phyloP scores from a whole-genome alignment of 2,329 filamentous ascomycete genomes.

The Talaromyces sp. region DNA sequence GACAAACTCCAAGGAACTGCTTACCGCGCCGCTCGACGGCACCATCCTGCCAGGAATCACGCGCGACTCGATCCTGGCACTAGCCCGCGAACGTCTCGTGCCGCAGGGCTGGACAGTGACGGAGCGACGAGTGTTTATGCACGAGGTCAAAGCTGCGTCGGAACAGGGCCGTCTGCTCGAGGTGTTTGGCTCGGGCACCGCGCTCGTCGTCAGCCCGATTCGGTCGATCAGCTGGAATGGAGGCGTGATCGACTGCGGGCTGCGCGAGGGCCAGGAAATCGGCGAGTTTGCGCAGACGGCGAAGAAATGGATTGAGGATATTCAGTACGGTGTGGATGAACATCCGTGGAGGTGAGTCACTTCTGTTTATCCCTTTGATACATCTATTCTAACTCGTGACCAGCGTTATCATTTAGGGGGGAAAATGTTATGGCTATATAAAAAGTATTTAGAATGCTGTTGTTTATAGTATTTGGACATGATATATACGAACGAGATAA shows the following conservation, averaged over 20 bases:
- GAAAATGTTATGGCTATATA: not conserved
- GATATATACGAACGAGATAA: not conserved
- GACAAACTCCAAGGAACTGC: conserved; percentile 82
- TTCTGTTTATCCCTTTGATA: not conserved
- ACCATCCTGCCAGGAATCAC: conserved; percentile 96
- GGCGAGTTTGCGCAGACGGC: conserved; percentile 79
- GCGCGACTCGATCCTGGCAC: conserved; percentile 79
- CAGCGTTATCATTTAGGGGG: not conserved
- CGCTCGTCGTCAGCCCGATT: conserved; percentile 88
- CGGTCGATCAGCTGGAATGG: conserved; percentile 86
- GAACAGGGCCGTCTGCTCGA: conserved; percentile 85
- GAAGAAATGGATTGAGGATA: conserved; percentile 94
- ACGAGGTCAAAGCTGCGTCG: conserved; percentile 73
- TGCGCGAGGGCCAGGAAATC: conserved; percentile 76
- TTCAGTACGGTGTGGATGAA: conserved; percentile 90
- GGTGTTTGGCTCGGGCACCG: conserved; percentile 90
- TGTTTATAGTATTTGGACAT: not conserved
- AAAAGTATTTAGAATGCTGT: not conserved
- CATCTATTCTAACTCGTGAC: not conserved
- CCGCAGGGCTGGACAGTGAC: conserved; percentile 83
- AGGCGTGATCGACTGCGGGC: conserved; percentile 73
- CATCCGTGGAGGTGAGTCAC: conserved; percentile 77
- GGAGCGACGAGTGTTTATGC: conserved; percentile 91
- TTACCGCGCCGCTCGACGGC: conserved; percentile 91
- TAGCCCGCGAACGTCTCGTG: conserved; percentile 76